Evolutionary conservation across 805 yeast genomes (phyloP).

Genomic region (Spathaspora sp.): DNA sequence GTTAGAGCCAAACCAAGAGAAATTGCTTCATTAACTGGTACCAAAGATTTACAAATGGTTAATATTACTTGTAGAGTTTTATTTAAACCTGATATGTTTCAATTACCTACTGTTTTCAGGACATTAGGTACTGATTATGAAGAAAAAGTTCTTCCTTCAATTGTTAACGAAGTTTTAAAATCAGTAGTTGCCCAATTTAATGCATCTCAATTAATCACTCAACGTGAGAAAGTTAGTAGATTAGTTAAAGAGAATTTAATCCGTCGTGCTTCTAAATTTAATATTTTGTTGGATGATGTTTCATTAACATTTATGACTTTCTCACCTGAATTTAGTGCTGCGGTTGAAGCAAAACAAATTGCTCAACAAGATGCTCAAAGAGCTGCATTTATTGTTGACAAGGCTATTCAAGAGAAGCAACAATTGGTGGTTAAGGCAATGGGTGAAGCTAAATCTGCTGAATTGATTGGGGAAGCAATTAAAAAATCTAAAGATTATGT

Average conservation of each 20-base stretch:
- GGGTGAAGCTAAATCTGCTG: conserved; percentile 98
- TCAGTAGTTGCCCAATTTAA: conserved; percentile 97
- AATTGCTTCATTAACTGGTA: conserved; percentile 93
- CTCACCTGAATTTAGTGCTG: conserved; percentile 95
- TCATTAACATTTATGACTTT: conserved; percentile 96
- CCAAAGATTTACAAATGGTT: conserved; percentile 98
- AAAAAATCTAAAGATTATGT: conserved; percentile 95
- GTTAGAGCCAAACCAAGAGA: conserved; percentile 97
- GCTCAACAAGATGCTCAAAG: conserved; percentile 99
- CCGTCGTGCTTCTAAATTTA: conserved; percentile 88
- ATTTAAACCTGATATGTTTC: conserved; percentile 76
- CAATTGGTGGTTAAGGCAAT: conserved; percentile 94
- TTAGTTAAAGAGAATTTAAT: conserved; percentile 87
- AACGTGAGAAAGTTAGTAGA: conserved; percentile 92
- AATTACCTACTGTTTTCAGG: conserved; percentile 82
- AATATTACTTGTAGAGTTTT: conserved; percentile 98
- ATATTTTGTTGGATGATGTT: conserved; percentile 87
- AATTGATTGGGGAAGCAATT: conserved; percentile 97
- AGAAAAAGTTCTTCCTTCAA: conserved; percentile 95
- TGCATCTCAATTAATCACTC: conserved; percentile 97
- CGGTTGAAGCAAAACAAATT: conserved; percentile 98
- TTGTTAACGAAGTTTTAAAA: conserved; percentile 94
- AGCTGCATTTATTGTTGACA: conserved; percentile 95
- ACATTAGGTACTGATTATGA: conserved; percentile 94
- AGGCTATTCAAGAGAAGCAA: conserved; percentile 96